Percentiles rank a stretch among this genome's conserved stretches.
phyloP scores from a whole-genome alignment of 352 stramenopile genomes.

The Globisporangium heterothallicum region DNA sequence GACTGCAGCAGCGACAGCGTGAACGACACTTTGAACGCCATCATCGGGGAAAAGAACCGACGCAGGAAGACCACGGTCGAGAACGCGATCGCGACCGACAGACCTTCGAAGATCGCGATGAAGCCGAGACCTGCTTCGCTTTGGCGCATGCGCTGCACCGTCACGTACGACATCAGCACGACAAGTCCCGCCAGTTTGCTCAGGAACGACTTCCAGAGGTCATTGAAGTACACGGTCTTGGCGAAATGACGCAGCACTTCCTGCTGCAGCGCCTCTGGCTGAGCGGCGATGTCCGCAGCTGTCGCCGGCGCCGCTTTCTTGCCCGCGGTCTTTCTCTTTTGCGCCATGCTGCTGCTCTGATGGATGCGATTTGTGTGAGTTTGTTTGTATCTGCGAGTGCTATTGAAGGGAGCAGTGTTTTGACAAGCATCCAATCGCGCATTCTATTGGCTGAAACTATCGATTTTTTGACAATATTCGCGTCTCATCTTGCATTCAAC shows the following conservation, averaged over 20 bases:
- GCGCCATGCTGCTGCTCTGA: too few species aligned
- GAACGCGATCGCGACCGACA: slow-evolving; percentile 51
- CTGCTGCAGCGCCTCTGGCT: slow-evolving; percentile 44
- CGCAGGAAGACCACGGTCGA: slow-evolving; percentile 62
- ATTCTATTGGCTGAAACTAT: not conserved
- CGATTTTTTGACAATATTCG: not conserved
- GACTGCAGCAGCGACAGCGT: slow-evolving; percentile 66
- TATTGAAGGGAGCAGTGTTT: not conserved
- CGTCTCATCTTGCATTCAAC: too few species aligned
- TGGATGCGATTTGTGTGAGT: too few species aligned
- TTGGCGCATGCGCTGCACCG: slow-evolving; percentile 53
- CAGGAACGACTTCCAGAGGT: slow-evolving; percentile 78
- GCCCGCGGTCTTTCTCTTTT: slow-evolving; percentile 12
- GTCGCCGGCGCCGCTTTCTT: slow-evolving; percentile 9
- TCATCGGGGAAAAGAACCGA: slow-evolving; percentile 48
- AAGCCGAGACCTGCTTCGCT: slow-evolving; percentile 46
- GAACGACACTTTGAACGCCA: slow-evolving; percentile 78
- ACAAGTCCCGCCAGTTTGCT: slow-evolving; percentile 72
- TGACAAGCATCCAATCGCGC: not conserved
- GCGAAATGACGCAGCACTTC: slow-evolving; percentile 72
- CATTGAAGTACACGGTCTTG: slow-evolving; percentile 85
- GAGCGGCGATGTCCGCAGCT: slow-evolving; percentile 6
- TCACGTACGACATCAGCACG: slow-evolving; percentile 53
- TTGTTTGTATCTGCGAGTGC: too few species aligned
- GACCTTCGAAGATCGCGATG: slow-evolving; percentile 46